phyloP scores from a whole-genome alignment of 306 rosid species.

The Glycine tomentella region DNA sequence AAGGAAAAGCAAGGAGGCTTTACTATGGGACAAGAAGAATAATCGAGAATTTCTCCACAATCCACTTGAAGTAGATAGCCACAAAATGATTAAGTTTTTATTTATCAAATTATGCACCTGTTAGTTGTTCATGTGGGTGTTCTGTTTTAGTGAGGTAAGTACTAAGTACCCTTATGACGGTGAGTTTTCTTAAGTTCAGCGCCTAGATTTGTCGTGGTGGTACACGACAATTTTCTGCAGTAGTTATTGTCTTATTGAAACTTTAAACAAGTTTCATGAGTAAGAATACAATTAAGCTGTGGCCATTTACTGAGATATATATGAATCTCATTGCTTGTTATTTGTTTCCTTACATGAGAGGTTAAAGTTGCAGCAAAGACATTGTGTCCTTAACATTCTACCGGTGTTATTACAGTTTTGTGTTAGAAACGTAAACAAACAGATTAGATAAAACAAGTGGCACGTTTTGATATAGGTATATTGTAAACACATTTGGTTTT shows the following conservation, averaged over 20 bases:
- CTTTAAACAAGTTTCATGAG: not conserved
- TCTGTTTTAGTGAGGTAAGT: not conserved
- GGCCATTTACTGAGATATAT: not conserved
- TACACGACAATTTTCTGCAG: not conserved
- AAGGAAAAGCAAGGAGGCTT: not conserved
- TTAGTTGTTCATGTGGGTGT: not conserved
- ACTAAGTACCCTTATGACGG: not conserved
- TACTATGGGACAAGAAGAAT: not conserved
- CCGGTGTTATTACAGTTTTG: not conserved
- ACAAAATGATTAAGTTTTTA: not conserved
- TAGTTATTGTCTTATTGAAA: not conserved
- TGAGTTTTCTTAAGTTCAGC: not conserved
- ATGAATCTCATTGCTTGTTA: not conserved
- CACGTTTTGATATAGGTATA: no score
- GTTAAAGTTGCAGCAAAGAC: not conserved
- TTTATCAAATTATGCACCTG: not conserved
- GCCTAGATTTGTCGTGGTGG: not conserved
- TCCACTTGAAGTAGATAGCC: not conserved
- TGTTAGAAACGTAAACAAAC: no score
- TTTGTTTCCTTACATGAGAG: not conserved
- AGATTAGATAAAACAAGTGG: no score
- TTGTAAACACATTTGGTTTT: no score
- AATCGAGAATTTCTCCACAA: not conserved
- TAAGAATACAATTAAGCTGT: not conserved
- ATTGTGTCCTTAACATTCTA: not conserved